These are phyloP conservation scores for Cercophora sp. DNA, from an alignment of 495 filamentous ascomycete genomes.

Conservation along the genomic window DNA sequence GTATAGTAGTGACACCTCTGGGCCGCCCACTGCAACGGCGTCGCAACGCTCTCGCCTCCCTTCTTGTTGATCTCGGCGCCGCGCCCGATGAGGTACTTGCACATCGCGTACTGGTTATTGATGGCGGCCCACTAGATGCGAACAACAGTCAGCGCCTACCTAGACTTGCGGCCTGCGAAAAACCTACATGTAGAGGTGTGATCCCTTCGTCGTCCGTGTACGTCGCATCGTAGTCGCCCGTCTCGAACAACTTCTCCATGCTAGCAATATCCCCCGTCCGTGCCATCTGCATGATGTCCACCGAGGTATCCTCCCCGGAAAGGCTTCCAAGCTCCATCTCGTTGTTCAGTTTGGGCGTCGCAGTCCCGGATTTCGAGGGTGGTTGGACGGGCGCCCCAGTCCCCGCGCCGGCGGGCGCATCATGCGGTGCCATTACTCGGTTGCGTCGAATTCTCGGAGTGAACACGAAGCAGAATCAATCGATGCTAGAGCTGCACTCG, in stretches of 20 bases:
- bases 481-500: not conserved
- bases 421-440: slow-evolving; percentile 29
- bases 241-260: slow-evolving; percentile 85
- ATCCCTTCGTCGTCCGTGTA: slow-evolving; percentile 88
- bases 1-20: slow-evolving; percentile 88
- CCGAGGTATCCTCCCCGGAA: slow-evolving; percentile 49
- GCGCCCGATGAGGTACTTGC: slow-evolving; percentile 85
- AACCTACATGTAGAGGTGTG: slow-evolving; percentile 85
- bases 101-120: slow-evolving; percentile 95
- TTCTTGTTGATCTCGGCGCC: slow-evolving; percentile 92
- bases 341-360: slow-evolving; percentile 58
- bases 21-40: slow-evolving; percentile 93
- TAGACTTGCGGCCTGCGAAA: not conserved
- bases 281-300: slow-evolving; percentile 95
- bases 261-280: slow-evolving; percentile 77
- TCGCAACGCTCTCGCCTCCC: slow-evolving; percentile 89
- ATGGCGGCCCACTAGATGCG: slow-evolving; percentile 89
- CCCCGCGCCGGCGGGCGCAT: slow-evolving; percentile 19
- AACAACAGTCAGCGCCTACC: slow-evolving; percentile 21
- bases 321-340: slow-evolving; percentile 69
- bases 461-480: no score
- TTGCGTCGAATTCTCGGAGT: no score
- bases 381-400: slow-evolving; percentile 40
- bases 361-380: slow-evolving; percentile 55
- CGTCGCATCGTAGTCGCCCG: slow-evolving; percentile 71